Percentiles rank a stretch among this genome's conserved stretches.
Conservation (phyloP, 2,329 filamentous ascomycete species). For the Fusarium sp. region DNA sequence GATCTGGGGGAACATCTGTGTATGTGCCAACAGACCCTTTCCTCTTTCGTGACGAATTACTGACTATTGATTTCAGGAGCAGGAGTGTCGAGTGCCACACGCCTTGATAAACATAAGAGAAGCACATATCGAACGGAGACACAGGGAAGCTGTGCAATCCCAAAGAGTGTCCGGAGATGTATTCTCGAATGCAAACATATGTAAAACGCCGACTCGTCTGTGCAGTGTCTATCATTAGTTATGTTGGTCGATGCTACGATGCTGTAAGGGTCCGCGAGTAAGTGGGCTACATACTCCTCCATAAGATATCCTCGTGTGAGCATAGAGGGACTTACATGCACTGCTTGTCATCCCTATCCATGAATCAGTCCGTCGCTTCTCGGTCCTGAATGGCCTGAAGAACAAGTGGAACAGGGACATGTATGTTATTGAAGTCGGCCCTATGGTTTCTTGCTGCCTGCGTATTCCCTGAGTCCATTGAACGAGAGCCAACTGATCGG, state of each 20-base stretch:
- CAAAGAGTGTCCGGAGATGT: not conserved
- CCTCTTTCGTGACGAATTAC: slow-evolving; percentile 17
- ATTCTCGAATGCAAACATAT: not conserved
- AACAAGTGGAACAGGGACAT: slow-evolving; percentile 20
- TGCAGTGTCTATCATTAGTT: not conserved
- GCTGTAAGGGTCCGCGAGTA: not conserved
- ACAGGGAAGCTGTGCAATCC: not conserved
- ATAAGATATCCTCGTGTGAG: not conserved
- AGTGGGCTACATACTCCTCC: not conserved
- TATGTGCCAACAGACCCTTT: slow-evolving; percentile 6
- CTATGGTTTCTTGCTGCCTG: slow-evolving; percentile 6
- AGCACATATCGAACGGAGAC: not conserved
- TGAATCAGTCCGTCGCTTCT: not conserved
- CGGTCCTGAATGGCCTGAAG: slow-evolving; percentile 22
- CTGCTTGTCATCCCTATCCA: not conserved
- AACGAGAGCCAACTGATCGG: slow-evolving; percentile 19
- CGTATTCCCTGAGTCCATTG: not conserved
- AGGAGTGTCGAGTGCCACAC: slow-evolving; percentile 22
- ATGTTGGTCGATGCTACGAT: not conserved
- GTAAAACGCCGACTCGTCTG: not conserved
- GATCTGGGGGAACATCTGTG: slow-evolving; percentile 34
- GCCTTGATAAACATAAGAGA: slow-evolving; percentile 7
- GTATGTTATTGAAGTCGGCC: slow-evolving; percentile 6
- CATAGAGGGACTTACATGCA: not conserved
- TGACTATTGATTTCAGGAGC: slow-evolving; percentile 4